These are phyloP conservation scores for Nicotiana obtusifolia DNA, from an alignment of 257 asterid genomes.

Conservation along the genomic window DNA sequence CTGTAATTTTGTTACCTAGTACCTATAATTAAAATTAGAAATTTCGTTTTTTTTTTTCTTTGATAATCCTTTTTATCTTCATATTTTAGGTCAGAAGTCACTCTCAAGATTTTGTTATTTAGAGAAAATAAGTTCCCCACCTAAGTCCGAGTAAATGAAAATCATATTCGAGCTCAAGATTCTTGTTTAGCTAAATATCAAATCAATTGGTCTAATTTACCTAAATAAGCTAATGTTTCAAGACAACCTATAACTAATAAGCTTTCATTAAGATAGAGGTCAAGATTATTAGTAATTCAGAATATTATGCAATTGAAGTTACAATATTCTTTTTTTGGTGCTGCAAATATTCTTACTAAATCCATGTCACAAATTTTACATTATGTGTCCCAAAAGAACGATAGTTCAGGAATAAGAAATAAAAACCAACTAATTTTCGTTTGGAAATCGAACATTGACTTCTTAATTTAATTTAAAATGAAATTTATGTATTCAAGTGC, in stretches of 20 bases:
- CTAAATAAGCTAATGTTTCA: background rate
- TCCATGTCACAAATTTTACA: background rate
- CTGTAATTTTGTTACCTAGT: background rate
- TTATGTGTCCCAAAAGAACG: background rate
- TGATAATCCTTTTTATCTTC: background rate
- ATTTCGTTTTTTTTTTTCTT: too few relatives aligned
- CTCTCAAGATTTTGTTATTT: background rate
- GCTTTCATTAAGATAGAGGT: background rate
- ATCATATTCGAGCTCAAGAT: background rate
- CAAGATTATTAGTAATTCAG: background rate
- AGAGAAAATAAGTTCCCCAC: background rate
- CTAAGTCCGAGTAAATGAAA: background rate
- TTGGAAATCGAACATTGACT: background rate
- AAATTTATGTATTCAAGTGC: background rate
- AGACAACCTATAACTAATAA: background rate
- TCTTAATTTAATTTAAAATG: background rate
- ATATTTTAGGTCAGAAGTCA: slow-evolving; percentile 1
- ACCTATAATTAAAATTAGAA: background rate
- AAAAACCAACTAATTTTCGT: background rate
- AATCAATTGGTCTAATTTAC: background rate
- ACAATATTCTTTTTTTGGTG: background rate
- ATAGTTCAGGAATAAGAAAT: background rate
- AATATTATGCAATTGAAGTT: background rate
- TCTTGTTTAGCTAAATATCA: background rate
- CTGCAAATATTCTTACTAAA: background rate